Evolutionary conservation across 2,329 filamentous ascomycete genomes (phyloP).

Genomic region (Cercospora zeina): DNA sequence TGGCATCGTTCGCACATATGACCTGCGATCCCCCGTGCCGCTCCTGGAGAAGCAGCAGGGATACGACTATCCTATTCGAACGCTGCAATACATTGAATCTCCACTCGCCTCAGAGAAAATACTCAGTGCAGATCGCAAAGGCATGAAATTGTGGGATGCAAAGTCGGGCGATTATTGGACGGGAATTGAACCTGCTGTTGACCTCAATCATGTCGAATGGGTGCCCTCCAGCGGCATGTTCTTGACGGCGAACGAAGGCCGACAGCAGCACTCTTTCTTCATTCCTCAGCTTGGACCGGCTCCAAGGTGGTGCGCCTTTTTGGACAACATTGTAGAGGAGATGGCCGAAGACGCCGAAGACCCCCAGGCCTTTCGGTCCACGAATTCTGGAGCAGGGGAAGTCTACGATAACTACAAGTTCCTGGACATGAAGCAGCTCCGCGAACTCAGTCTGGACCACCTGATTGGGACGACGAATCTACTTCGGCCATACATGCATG

Average conservation of each 20-base stretch:
- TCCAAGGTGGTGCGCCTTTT: constrained; percentile 92
- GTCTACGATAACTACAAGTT: constrained; percentile 99
- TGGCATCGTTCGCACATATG: constrained; percentile 86
- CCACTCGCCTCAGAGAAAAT: constrained; percentile 46
- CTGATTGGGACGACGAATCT: constrained; percentile 87
- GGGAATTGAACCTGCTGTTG: constrained; percentile 88
- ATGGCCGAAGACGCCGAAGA: constrained; percentile 81
- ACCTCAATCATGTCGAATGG: constrained; percentile 93
- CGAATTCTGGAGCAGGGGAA: constrained; percentile 57
- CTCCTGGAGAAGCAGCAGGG: constrained; percentile 92
- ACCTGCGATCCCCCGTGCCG: constrained; percentile 82
- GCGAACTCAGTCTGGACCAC: constrained; percentile 81
- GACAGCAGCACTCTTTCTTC: constrained; percentile 92
- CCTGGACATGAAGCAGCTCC: constrained; percentile 82
- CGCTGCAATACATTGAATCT: constrained; percentile 65
- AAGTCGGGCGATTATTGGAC: constrained; percentile 85
- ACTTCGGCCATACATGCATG: constrained; percentile 96
- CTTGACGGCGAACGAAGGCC: constrained; percentile 92
- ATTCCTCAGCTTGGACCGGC: constrained; percentile 90
- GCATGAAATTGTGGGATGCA: constrained; percentile 96
- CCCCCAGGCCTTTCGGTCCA: constrained; percentile 55
- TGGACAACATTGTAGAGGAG: constrained; percentile 97
- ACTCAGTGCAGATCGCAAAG: constrained; percentile 80
- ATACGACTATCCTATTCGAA: constrained; percentile 89
- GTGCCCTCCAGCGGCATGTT: constrained; percentile 92